Evolutionary conservation across 495 filamentous ascomycete species (phyloP), one percentile per base, ranked within the genome.

Genomic region (Lentithecium fluviatile): DNA sequence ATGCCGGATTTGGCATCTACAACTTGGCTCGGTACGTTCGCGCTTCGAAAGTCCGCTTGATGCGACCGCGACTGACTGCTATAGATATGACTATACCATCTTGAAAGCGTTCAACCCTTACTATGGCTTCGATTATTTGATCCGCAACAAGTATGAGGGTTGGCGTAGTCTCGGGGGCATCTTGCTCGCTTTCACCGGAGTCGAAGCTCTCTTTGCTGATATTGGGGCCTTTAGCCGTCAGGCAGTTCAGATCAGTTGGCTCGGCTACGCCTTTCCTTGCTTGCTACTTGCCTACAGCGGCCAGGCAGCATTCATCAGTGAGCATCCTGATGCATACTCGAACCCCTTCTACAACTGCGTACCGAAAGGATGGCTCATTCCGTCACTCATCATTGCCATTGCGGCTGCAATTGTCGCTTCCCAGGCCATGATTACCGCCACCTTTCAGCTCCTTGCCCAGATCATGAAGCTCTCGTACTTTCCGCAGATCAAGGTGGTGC

Each of bases 391-490:
- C 3, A 73, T 89, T 23, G 83, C 87, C 0, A 78, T 90, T 34
- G 71, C 89, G 4, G 87, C 87, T 4, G 85, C 85, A 21, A 80
- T 90, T 53, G 87, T 90, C 17, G 87, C 87, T n/a, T 86, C 82
- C 15, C 87, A 90, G 53, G 88, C 87, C 32, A 86, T 89, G 74
- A 89, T 90, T 45, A 90, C 87, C 6, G 82, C 80, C n/a, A 82
- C 83, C 2, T 89, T 90, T 56, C 78, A 64, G 54, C 65, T 90
- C 21, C 74, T 88, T 38, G 80, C 82, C 20, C 87, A 90, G 71
- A 81, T 88, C 56, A 88, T 89, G 83, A 85, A 86, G 56, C 70
- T 88, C 37, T 85, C 82, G 0, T 90, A 90, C 69, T 88, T 88
- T 58, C 87, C 87, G 6, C 86, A 88, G 52, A 83, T 89, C 60